Evolutionary conservation across 306 rosid species (phyloP), one percentile per base, ranked within the genome.

Genomic region (Prunus salicina): DNA sequence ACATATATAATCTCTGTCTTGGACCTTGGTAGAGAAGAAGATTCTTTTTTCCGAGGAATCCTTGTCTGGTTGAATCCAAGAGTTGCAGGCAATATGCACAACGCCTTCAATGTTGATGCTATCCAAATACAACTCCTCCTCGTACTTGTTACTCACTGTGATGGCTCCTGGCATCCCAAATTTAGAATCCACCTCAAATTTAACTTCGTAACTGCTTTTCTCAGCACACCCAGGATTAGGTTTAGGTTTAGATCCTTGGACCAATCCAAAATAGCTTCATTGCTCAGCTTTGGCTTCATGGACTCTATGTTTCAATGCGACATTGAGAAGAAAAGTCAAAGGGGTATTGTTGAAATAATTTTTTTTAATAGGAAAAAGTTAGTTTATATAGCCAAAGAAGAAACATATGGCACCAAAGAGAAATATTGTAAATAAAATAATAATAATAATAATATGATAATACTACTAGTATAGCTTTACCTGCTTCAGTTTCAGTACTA

Each of bases 161-260:
- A 85, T 67, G 64, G 86, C 91, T 13, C 83, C 89, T 19, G 91
- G 87, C 27, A 67, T 68, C 16, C 85, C 89, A 68, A 83, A 88
- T 52, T 83, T 77, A 16, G 84, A 60, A 46, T 85, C 89, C 50
- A 85, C 86, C 30, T 14, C 38, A 74, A 88, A 88, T 20, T 81
- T 71, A 3, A 83, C 80, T 50, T 56, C 30, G 64, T 79, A 76
- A 65, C 5, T 67, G 8, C 50, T 73, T 5, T 56, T 74, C n/a
- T 73, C 46, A 38, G 46, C 80, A 24, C 8, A 24, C 8, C 18
- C 18, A 11, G 2, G 14, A 18, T 15, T 51, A 12, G 18, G 2
- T 77, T 61, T 27, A 11, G 14, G 14, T 22, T 15, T 32, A 12
- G 20, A 2, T 77, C 65, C 73, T 81, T 55, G 22, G 81, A 45